Base-by-base conservation (phyloP, 345 rosid species). In the Psidium guajava region DNA sequence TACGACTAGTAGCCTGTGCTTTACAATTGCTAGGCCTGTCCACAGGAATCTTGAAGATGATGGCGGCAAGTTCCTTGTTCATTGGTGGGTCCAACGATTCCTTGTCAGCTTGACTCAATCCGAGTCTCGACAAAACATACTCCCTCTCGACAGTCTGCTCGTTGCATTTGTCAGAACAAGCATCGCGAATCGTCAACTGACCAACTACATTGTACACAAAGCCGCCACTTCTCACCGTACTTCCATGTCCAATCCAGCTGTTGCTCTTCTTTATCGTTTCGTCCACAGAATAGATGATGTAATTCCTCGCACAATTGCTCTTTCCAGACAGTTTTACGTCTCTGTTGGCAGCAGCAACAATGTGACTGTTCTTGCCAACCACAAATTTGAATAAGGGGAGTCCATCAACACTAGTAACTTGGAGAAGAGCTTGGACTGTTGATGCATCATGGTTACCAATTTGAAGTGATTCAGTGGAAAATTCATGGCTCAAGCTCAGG, bases 261-360 rank as follows among this genome's bases (percentile, higher is more conserved):
- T 92, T 90, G 85, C 88, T 87, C 91, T 93, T 92, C 89, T 87
- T 95, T 90, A 92, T 94, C 27, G 87, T 89, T 89, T 95, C 96
- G 81, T 93, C 91, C 27, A 95, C 87, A 1, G 97, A 84, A 84
- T 94, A 95, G 88, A 97, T 89, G 20, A 92, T 91, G 85, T 88
- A 94, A 80, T 87, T 83, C 90, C 89, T 64, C 59, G 81, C 85
- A 16, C 89, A 83, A 86, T 86, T 92, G 81, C 86, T 88, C 88
- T 93, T 94, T 52, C 85, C 86, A 13, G 89, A 40, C 51, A 93
- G 83, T 54, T 88, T 54, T 24, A 86, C 57, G 86, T 88, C 91
- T 85, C 90, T 95, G 90, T 85, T 81, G 84, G 97, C 86, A 44
- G 97, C 96, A 49, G 94, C 98, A 82, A 97, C 93, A 87, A 97